Base-by-base conservation (phyloP, 1,284 basidiomycete genomes). In the Anthracocystis panici-leucophaei region DNA sequence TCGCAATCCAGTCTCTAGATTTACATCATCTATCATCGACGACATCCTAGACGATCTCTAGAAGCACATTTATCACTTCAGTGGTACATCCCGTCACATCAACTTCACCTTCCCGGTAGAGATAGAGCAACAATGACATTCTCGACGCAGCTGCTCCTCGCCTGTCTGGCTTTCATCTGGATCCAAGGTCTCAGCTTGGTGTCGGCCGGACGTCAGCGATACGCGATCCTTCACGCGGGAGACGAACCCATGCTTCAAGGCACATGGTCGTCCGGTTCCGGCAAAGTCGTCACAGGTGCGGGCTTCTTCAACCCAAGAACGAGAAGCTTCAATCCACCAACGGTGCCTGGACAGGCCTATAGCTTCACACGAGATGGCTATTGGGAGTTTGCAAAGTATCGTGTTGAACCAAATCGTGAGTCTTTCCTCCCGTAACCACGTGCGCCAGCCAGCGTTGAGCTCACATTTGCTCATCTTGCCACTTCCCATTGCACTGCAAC, bases 311-410 rank as follows among this genome's bases (percentile, higher is more conserved):
- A 84, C 56, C 82, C 83, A 2, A 64, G 75, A 23, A 83, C 80
- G 40, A 71, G 78, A 27, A 78, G 78, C 14, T 85, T 85, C 68
- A 82, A 25, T 14, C 56, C 80, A 11, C 84, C 84, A 5, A 44
- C 45, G 2, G 77, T 76, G 3, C 64, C 82, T 3, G 84, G 84
- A 5, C 65, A 75, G 42, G 75, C 82, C 10, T 84, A 85, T 74
- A 83, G 82, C 62, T 85, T 85, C 62, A 78, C 80, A 4, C 66
- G 57, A n/a, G 82, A 83, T 57, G 83, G 83, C 3, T 80, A 65
- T 55, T 85, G 82, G 81, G 84, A 85, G 71, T 71, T 83, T 65
- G 77, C 82, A 20, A 78, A 73, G 53, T 75, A 81, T 57, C 63
- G 80, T 54, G 82, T 81, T 25, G 65, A 60, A 10, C 70, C 78